These are phyloP conservation scores for Neoascochyta sp. DNA, from an alignment of 2,329 filamentous ascomycete species.

Conservation along the genomic window DNA sequence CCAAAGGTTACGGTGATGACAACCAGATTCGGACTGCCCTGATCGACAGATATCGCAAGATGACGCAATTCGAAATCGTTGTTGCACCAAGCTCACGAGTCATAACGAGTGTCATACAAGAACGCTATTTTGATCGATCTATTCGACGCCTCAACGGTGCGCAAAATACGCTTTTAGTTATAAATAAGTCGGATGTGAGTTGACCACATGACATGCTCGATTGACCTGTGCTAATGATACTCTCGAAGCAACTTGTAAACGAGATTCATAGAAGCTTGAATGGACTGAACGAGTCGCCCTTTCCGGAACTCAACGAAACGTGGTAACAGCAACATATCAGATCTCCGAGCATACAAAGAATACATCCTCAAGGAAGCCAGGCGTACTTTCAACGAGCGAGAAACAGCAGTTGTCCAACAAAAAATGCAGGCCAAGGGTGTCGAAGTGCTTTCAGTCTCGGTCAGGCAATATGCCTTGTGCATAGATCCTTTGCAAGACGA, in stretches of 20 bases:
- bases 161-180: conserved; percentile 7
- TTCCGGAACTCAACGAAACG: neutral
- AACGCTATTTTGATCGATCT: conserved; percentile 6
- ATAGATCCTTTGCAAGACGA: neutral
- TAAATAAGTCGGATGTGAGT: conserved; percentile 13
- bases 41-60: conserved; percentile 8
- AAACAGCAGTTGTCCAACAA: conserved; percentile 2
- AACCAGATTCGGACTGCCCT: conserved; percentile 10
- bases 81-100: conserved; percentile 5
- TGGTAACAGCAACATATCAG: neutral
- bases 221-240: too few species aligned
- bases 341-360: neutral
- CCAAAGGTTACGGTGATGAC: conserved; percentile 12
- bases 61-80: conserved; percentile 13
- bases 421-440: conserved; percentile 5
- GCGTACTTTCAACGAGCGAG: conserved; percentile 3
- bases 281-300: neutral
- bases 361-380: conserved; percentile 2
- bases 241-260: neutral
- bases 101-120: conserved; percentile 1
- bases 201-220: neutral
- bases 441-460: conserved; percentile 4
- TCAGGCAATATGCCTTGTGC: conserved; percentile 3
- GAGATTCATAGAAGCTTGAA: neutral
- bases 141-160: conserved; percentile 6